These are phyloP conservation scores for Sambucus nigra DNA, from an alignment of 129 eudicot genomes.

Conservation along the genomic window DNA sequence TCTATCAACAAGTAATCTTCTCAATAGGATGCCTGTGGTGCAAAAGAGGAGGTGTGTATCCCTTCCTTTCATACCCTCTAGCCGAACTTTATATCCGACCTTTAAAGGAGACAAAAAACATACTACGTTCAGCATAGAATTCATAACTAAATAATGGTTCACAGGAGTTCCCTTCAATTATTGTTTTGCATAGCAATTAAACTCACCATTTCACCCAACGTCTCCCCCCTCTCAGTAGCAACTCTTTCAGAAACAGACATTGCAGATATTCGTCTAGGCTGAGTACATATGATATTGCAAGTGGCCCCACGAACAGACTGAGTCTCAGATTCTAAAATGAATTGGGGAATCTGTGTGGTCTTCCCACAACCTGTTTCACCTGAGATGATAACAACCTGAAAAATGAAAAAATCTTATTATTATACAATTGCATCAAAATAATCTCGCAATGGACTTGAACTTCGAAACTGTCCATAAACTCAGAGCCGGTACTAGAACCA, in stretches of 20 bases:
- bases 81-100: constrained; percentile 96
- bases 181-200: not conserved
- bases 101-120: constrained; percentile 13
- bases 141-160: constrained; percentile 9
- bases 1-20: constrained; percentile 79
- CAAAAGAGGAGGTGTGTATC: constrained; percentile 89
- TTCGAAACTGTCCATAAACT: not conserved
- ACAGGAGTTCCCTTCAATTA: constrained; percentile 7
- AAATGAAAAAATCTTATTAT: constrained; percentile 10
- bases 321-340: constrained; percentile 77
- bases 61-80: constrained; percentile 96
- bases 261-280: constrained; percentile 94
- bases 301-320: constrained; percentile 59
- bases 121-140: constrained; percentile 4
- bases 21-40: constrained; percentile 86
- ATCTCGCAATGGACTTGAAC: not conserved
- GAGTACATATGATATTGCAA: constrained; percentile 91
- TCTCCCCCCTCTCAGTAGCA: constrained; percentile 88
- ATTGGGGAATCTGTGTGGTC: constrained; percentile 98
- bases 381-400: constrained; percentile 86
- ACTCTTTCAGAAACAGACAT: constrained; percentile 98
- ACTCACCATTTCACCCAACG: constrained; percentile 84
- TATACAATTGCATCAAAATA: constrained; percentile 11
- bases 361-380: constrained; percentile 99
- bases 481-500: constrained; percentile 1